Evolutionary conservation across 164 flowering plant genomes (phyloP).

Genomic region (Malania oleifera): DNA sequence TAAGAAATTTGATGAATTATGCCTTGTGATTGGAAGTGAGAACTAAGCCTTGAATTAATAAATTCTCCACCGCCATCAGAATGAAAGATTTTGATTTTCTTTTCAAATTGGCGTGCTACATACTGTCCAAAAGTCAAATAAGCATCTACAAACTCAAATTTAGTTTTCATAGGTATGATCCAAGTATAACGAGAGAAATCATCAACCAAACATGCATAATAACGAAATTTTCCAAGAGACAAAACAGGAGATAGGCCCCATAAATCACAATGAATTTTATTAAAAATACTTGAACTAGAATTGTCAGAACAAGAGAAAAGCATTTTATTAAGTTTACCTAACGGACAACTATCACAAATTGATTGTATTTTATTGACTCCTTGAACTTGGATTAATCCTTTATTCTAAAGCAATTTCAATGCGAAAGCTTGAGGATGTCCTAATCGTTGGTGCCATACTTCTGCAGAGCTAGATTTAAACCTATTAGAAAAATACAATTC

Average conservation of each 20-base stretch:
- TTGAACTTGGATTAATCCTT: constrained; percentile 3
- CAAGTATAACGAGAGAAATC: constrained; percentile 1
- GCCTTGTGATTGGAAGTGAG: constrained; percentile 1
- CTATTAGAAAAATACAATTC: no score
- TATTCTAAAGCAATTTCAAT: not conserved
- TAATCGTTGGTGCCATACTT: constrained; percentile 3
- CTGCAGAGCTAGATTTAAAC: not conserved
- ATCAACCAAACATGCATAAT: constrained; percentile 2
- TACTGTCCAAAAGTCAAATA: not conserved
- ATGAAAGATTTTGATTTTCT: not conserved
- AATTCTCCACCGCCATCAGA: constrained; percentile 3
- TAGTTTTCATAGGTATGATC: not conserved
- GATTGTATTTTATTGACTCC: no score
- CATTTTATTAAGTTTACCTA: not conserved
- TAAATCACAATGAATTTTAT: no score
- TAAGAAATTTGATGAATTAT: constrained; percentile 1
- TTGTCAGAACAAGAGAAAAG: not conserved
- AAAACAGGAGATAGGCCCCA: not conserved
- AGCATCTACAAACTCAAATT: not conserved
- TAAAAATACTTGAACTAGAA: constrained; percentile 2
- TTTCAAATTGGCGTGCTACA: not conserved
- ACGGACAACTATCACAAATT: not conserved
- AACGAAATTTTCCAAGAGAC: constrained; percentile 1
- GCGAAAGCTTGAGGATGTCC: constrained; percentile 1
- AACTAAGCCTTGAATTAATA: constrained; percentile 1